Base-by-base conservation (phyloP, 305 asterid genomes). In the Ilex paraguariensis region DNA sequence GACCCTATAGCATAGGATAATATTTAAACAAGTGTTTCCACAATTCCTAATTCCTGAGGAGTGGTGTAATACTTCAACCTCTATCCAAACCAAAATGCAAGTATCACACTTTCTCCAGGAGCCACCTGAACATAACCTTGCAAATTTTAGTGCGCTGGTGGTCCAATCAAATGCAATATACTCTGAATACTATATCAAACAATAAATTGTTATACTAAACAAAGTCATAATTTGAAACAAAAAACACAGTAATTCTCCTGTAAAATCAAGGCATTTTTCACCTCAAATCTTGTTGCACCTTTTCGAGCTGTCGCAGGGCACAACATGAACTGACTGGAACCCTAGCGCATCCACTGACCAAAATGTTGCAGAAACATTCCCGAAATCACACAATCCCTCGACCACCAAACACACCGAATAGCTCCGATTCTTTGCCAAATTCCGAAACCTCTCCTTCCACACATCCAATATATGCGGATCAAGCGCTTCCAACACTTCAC, bases 281-380 rank as follows among this genome's bases (percentile, higher is more conserved):
- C 79, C 79, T 73, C 81, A 73, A 63, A 65, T 55, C 66, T 60
- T 51, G 70, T 59, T 57, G 70, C 83, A 89, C 96, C 96, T 87
- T 89, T 68, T 89, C 33, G 90, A 82, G 80, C 80, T 65, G 70
- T n/a, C n/a, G n/a, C n/a, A n/a, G n/a, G 28, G 28, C 28, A 21
- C 28, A 15, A 92, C 95, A 59, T 90, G 97, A 60, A 87, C 97
- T 1, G 96, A 87, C 73, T 90, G 97, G 68, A 92, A 60, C 30
- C 98, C 97, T 40, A 92, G 82, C 0, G 97, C 97, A 76, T 87
- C 98, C 17, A 96, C 96, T 45, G 97, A 90, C 9, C 96, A 70
- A 69, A 86, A 92, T n/a, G 87, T 83, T 7, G 97, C 98, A 3
- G 97, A 92, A 60, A 89, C 91, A 68, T 92, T 92, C 63, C 98